Percentiles rank a stretch among this genome's conserved stretches.
Conservation (phyloP, 192 early-diverging fungal species). For the Radiomyces spectabilis region DNA sequence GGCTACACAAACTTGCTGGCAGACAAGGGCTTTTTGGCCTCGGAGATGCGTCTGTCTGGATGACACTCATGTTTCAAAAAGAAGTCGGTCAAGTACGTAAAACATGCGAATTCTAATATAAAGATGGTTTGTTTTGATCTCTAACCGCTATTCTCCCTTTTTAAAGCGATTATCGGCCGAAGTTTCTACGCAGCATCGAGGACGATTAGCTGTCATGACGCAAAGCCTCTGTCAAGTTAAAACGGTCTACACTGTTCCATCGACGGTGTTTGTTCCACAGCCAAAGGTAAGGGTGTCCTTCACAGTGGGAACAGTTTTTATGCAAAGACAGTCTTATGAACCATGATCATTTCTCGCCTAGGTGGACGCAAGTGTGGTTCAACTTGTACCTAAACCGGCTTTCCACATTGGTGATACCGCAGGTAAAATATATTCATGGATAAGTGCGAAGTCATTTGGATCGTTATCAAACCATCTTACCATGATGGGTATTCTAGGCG, state of each 20-base stretch:
- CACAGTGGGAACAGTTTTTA: too few relatives aligned
- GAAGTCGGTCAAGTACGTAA: constrained; percentile 58
- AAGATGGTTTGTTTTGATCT: not conserved
- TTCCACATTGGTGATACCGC: not conserved
- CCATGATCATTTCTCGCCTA: not conserved
- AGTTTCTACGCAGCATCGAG: constrained; percentile 39
- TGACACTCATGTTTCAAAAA: constrained; percentile 83
- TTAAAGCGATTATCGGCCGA: constrained; percentile 50
- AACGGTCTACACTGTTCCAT: constrained; percentile 51
- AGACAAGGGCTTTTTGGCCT: constrained; percentile 53
- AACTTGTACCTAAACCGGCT: constrained; percentile 43
- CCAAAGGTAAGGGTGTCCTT: constrained; percentile 36
- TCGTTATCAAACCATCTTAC: too few relatives aligned
- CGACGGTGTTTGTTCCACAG: constrained; percentile 64
- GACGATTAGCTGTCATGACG: constrained; percentile 62
- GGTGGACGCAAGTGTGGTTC: constrained; percentile 69
- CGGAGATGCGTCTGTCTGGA: constrained; percentile 30
- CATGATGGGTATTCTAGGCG: constrained; percentile 31
- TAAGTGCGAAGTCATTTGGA: too few relatives aligned
- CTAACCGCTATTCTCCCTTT: not conserved
- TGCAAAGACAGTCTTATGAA: too few relatives aligned
- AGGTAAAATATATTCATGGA: constrained; percentile 26
- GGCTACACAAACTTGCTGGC: constrained; percentile 51
- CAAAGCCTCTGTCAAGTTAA: constrained; percentile 64
- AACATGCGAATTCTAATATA: not conserved